A percentile compares a stretch with the other conserved stretches of the same genome.
Evolutionary conservation across 352 stramenopile genomes (phyloP).

Genomic region (Globisporangium nunn): DNA sequence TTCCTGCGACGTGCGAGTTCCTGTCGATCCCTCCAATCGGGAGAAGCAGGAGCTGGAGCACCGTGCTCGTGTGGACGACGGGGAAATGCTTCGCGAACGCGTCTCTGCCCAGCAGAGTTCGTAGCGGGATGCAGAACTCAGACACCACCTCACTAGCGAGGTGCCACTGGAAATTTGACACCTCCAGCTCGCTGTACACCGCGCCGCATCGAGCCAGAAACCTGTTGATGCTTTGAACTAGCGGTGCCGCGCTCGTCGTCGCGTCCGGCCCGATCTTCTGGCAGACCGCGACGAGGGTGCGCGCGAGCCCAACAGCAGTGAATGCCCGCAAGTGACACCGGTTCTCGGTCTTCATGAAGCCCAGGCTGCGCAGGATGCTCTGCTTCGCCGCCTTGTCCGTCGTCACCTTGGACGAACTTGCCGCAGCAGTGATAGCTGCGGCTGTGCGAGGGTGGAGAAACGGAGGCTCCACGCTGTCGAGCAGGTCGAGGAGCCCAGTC

Average conservation of each 20-base stretch:
- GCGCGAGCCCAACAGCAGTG: slow-evolving; percentile 49
- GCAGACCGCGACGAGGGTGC: slow-evolving; percentile 52
- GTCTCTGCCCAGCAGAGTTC: slow-evolving; percentile 41
- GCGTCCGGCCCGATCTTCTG: slow-evolving; percentile 51
- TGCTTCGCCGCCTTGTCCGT: slow-evolving; percentile 19
- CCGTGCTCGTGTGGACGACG: slow-evolving; percentile 46
- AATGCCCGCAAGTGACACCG: slow-evolving; percentile 52
- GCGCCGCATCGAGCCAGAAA: slow-evolving; percentile 62
- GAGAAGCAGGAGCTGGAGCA: slow-evolving; percentile 58
- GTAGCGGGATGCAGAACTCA: slow-evolving; percentile 58
- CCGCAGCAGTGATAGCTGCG: slow-evolving; percentile 45
- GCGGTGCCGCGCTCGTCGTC: slow-evolving; percentile 22
- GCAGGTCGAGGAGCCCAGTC: slow-evolving; percentile 37
- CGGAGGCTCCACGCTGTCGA: slow-evolving; percentile 47
- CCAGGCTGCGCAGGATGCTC: slow-evolving; percentile 36
- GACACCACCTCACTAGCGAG: slow-evolving; percentile 66
- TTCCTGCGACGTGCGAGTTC: neutral
- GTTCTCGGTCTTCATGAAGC: slow-evolving; percentile 38
- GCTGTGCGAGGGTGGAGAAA: slow-evolving; percentile 58
- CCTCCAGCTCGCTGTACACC: slow-evolving; percentile 67
- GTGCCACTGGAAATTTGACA: slow-evolving; percentile 75
- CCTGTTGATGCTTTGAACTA: slow-evolving; percentile 44
- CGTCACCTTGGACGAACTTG: slow-evolving; percentile 14
- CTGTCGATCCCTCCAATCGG: slow-evolving; percentile 28
- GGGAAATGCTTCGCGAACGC: slow-evolving; percentile 47